A percentile compares a stretch with the other conserved stretches of the same genome.
Evolutionary conservation across 305 asterid genomes (phyloP).

Genomic region (Ilex paraguariensis): DNA sequence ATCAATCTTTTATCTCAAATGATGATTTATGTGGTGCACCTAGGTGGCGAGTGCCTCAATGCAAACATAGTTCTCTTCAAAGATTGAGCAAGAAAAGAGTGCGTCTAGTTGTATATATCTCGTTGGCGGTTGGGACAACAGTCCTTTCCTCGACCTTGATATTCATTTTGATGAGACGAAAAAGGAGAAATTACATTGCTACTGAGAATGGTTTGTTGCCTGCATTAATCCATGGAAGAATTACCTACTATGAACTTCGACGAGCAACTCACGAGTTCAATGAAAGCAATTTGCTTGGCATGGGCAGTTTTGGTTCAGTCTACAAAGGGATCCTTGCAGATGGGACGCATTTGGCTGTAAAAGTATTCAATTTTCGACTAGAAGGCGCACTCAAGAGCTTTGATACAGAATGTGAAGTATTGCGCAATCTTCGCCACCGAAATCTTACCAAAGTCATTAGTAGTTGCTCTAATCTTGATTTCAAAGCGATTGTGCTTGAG

Average conservation of each 20-base stretch:
- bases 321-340: neutral
- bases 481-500: too few species aligned
- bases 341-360: conserved; percentile 16
- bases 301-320: neutral
- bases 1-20: too few species aligned
- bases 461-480: too few species aligned
- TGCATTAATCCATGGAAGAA: conserved; percentile 3
- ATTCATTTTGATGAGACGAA: too few species aligned
- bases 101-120: neutral
- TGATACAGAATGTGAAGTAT: too few species aligned
- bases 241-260: conserved; percentile 23
- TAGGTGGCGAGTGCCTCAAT: neutral
- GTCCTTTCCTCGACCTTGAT: neutral
- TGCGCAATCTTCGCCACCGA: too few species aligned
- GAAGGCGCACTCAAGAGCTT: neutral
- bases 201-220: neutral
- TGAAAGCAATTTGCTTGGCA: conserved; percentile 18
- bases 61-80: neutral
- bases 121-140: neutral
- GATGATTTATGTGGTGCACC: too few species aligned
- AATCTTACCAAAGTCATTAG: too few species aligned
- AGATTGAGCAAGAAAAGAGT: neutral
- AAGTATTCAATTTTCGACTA: conserved; percentile 20
- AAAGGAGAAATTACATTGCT: neutral
- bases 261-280: conserved; percentile 25